phyloP scores from a whole-genome alignment of 371 early-diverging fungal genomes.

The Mucor racemosus region DNA sequence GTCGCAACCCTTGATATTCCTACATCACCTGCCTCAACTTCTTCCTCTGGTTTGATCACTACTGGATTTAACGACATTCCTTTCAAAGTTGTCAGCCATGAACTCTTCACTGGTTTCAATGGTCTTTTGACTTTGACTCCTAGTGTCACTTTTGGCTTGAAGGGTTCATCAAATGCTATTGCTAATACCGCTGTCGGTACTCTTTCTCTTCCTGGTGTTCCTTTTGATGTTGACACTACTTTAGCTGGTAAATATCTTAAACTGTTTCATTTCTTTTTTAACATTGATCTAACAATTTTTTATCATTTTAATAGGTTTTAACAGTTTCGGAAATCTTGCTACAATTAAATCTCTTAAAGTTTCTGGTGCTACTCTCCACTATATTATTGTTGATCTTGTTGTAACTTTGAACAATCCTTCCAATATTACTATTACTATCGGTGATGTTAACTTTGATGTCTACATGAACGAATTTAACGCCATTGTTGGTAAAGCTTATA shows the following conservation, averaged over 20 bases:
- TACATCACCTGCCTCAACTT: conserved; percentile 48
- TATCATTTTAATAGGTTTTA: conserved; percentile 36
- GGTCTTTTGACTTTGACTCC: conserved; percentile 46
- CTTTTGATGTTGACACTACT: conserved; percentile 51
- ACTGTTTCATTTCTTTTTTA: too few relatives aligned
- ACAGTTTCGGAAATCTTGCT: conserved; percentile 49
- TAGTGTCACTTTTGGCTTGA: conserved; percentile 51
- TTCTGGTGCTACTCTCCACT: conserved; percentile 43
- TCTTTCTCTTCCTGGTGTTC: conserved; percentile 52
- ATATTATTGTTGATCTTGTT: conserved; percentile 44
- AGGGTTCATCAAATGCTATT: conserved; percentile 54
- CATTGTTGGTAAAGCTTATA: conserved; percentile 41
- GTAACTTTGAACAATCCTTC: conserved; percentile 57
- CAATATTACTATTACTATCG: conserved; percentile 56
- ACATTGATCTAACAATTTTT: neutral
- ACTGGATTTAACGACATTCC: conserved; percentile 55
- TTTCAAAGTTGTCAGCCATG: conserved; percentile 40
- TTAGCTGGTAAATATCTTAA: conserved; percentile 49
- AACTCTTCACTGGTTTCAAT: conserved; percentile 55
- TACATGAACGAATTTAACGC: conserved; percentile 38
- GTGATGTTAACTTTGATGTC: conserved; percentile 54
- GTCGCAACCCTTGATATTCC: conserved; percentile 58
- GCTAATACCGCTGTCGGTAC: conserved; percentile 59
- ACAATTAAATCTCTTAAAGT: conserved; percentile 44
- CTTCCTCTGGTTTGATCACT: conserved; percentile 40